Evolutionary conservation across 331 rosid species (phyloP).

Genomic region (Pyracantha coccinea): DNA sequence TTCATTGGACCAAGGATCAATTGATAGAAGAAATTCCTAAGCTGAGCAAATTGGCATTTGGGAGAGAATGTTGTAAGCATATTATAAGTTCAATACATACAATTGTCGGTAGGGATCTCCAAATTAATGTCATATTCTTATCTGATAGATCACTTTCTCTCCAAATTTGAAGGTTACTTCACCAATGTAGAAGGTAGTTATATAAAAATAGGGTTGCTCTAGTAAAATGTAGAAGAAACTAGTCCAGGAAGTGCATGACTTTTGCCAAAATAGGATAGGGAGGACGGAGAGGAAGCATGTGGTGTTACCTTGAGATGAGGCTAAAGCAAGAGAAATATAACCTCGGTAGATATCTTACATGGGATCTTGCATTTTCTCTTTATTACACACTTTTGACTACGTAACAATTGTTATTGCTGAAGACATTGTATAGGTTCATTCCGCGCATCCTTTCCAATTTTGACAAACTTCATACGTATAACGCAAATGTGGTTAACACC

Average conservation of each 20-base stretch:
- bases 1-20: background rate
- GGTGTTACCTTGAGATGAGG: background rate
- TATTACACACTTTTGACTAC: background rate
- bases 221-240: slow-evolving; percentile 2
- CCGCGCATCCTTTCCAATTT: too few relatives aligned
- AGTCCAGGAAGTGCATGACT: background rate
- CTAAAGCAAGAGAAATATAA: too few relatives aligned
- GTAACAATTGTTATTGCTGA: background rate
- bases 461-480: too few relatives aligned
- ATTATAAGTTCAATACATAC: background rate
- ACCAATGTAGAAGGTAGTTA: background rate
- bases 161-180: background rate
- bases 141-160: background rate
- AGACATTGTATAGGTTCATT: too few relatives aligned
- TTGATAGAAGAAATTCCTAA: background rate
- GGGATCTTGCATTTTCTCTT: background rate
- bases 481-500: too few relatives aligned
- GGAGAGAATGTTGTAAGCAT: background rate
- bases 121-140: too few relatives aligned
- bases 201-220: background rate
- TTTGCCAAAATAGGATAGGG: too few relatives aligned
- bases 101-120: too few relatives aligned
- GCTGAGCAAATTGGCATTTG: background rate
- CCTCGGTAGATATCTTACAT: too few relatives aligned
- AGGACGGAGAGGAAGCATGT: background rate